These are phyloP conservation scores for Ambrosia hybrid DNA, from an alignment of 140 eudicot genomes.

Conservation along the genomic window DNA sequence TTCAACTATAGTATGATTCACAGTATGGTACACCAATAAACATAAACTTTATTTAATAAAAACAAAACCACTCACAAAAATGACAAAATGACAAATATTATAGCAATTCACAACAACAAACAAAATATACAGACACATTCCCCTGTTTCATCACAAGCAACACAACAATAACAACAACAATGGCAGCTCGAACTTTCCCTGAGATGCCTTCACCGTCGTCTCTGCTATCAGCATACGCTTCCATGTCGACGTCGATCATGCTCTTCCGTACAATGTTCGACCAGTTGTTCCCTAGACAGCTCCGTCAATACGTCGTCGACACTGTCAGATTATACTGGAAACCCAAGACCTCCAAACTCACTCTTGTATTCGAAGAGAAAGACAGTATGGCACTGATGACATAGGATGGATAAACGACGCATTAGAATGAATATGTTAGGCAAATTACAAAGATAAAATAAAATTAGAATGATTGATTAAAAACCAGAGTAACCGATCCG, in stretches of 20 bases:
- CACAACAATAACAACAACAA: slow-evolving; percentile 1
- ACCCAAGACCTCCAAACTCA: slow-evolving; percentile 34
- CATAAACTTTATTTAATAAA: no score
- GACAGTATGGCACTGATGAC: no score
- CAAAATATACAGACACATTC: background rate
- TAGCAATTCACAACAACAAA: no score
- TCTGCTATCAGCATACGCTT: slow-evolving; percentile 63
- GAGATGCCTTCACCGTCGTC: slow-evolving; percentile 63
- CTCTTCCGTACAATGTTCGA: slow-evolving; percentile 56
- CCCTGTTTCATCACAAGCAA: slow-evolving; percentile 12
- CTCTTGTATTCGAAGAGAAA: slow-evolving; percentile 41
- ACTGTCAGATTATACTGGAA: slow-evolving; percentile 37
- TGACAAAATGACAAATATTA: no score
- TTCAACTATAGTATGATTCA: no score
- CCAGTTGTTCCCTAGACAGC: slow-evolving; percentile 56
- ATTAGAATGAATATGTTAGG: no score
- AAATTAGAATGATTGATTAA: no score
- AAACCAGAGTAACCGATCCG: no score
- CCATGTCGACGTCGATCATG: slow-evolving; percentile 62
- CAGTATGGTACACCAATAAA: no score
- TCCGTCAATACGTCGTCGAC: slow-evolving; percentile 37
- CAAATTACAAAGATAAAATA: no score
- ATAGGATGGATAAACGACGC: no score
- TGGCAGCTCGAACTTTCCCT: slow-evolving; percentile 29
- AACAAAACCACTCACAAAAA: no score